Base-by-base conservation (phyloP, 164 flowering plant species). In the Dillenia suffruticosa region DNA sequence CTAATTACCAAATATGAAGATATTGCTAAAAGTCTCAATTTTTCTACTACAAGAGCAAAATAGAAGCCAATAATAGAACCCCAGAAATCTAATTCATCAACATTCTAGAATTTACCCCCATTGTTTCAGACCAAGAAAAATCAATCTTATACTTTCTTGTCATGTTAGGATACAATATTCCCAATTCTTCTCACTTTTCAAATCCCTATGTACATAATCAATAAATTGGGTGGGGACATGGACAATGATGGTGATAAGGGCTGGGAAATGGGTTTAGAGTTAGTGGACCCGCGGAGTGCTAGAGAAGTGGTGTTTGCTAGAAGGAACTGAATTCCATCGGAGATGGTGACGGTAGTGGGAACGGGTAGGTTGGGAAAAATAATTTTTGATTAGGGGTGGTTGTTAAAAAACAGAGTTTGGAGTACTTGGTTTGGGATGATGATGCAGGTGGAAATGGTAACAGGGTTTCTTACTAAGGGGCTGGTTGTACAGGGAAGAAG, bases 341-440 rank as follows among this genome's bases (percentile, higher is more conserved):
- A 92, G 68, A 92, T 81, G 45, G 78, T 53, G 58, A 84, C 22
- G 72, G 90, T 78, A 46, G 48, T 72, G 44, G 84, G 70, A 9
- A 94, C 82, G 1, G 96, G 97, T 69, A 81, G 72, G 81, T 74
- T 85, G 13, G 96, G 94, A 49, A 83, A 66, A 92, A 86, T 66
- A 40, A 56, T 62, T n/a, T 71, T 92, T 87, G 24, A 92, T 92
- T 64, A 89, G 58, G 70, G 83, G 63, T 74, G 89, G 87, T 53
- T 84, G 71, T 40, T 86, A 81, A 49, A 32, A 32, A 32, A 5
- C 7, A 5, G 40, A 32, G 40, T 32, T 32, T 32, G 40, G 40
- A 0, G 6, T 32, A 32, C 40, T 32, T 32, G 40, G 40, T 32
- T 32, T 32, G 88, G 68, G 69, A 79, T 75, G 63, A 80, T 80